Base-by-base conservation (phyloP, 768 basidiomycete species). In the Strobilomyces echinocephalus region DNA sequence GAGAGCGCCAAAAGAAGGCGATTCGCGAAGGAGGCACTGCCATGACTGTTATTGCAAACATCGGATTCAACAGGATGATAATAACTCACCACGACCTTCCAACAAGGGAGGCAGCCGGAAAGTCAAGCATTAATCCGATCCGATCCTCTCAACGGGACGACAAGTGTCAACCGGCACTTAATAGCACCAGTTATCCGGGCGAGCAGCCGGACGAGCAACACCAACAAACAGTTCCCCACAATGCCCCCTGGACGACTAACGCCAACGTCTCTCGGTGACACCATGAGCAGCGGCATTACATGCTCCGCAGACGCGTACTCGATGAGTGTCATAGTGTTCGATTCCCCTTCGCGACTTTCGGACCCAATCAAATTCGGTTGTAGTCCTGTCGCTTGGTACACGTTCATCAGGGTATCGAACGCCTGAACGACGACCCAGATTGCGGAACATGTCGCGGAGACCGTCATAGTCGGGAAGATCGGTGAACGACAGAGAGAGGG, bases 391-490 rank as follows among this genome's bases (percentile, higher is more conserved):
- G 0, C 55, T 63, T 26, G 46, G 52, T 40, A 34, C 48, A 31
- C 46, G 47, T 56, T 67, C 64, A 18, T 67, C 62, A 0, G 60
- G 52, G 47, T 71, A 71, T 50, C 75, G 74, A 8, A 83, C 71
- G 1, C 78, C 80, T n/a, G 78, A 69, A 9, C 79, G 74, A 53
- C 73, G 74, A 1, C 79, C 84, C 11, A 86, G 64, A 4, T 77
- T 79, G 15, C 79, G 76, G 68, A 93, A 90, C 42, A 91, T 78
- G 42, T 79, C 80, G 40, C 91, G 78, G 21, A 93, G 74, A 26
- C 91, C 91, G 41, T 84, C 85, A 62, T 94, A 95, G 69, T 95
- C 92, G 10, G 91, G 92, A 38, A 90, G 76, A 73, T 94, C 91
- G 63, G 89, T 89, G 60, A 93, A 94, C 58, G 86, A 86, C 34